Evolutionary conservation across 441 rosid species (phyloP).

Genomic region (Bruguiera hainesii): DNA sequence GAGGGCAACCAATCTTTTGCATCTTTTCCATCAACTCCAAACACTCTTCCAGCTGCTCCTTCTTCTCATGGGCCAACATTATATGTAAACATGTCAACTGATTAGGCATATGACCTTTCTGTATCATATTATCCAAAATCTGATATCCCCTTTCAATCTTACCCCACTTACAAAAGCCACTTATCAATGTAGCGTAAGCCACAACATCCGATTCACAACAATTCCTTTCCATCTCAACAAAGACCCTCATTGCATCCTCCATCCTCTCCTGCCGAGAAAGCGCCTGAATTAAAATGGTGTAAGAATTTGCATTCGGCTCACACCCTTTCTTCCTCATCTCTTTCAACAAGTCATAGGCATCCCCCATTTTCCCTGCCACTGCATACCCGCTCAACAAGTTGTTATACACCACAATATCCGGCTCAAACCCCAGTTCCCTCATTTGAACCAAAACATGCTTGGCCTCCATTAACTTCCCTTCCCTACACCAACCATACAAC

Average conservation of each 20-base stretch:
- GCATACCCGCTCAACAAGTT: constrained; percentile 75
- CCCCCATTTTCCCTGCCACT: constrained; percentile 61
- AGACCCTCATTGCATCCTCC: constrained; percentile 74
- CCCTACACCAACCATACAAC: constrained; percentile 90
- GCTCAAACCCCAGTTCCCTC: constrained; percentile 73
- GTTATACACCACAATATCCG: constrained; percentile 79
- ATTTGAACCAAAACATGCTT: constrained; percentile 74
- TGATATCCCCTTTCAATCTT: constrained; percentile 61
- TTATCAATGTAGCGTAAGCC: constrained; percentile 63
- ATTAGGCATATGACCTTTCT: constrained; percentile 51
- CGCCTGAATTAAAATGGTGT: constrained; percentile 81
- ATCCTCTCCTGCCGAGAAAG: constrained; percentile 61
- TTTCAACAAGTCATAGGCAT: constrained; percentile 70
- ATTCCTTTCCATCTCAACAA: constrained; percentile 71
- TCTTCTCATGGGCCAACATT: constrained; percentile 82
- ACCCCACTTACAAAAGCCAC: constrained; percentile 81
- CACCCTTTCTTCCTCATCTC: constrained; percentile 73
- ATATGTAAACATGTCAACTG: constrained; percentile 68
- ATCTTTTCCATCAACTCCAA: constrained; percentile 57
- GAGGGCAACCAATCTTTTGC: constrained; percentile 52
- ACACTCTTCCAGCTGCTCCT: constrained; percentile 79
- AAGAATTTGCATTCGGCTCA: constrained; percentile 65
- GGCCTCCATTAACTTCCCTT: constrained; percentile 84
- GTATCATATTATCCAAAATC: constrained; percentile 57
- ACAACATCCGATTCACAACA: constrained; percentile 72